Evolutionary conservation across 805 yeast species (phyloP).

Genomic region (Clavispora fructus): DNA sequence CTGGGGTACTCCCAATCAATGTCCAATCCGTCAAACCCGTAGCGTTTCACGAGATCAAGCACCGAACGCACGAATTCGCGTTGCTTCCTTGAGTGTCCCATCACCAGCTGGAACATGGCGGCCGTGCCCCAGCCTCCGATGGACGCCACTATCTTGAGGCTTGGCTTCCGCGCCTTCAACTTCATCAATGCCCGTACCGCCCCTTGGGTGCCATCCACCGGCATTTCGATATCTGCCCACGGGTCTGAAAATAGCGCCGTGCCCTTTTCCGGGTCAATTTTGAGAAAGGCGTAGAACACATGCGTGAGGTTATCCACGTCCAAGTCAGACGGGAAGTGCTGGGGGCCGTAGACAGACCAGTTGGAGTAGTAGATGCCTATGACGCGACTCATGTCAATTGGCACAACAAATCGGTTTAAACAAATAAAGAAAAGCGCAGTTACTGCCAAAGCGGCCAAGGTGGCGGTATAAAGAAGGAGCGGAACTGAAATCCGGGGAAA

Average conservation of each 20-base stretch:
- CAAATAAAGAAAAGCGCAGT: background rate
- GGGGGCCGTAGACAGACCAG: conserved; percentile 38
- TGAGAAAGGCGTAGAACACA: conserved; percentile 72
- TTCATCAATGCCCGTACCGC: conserved; percentile 27
- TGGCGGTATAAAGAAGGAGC: background rate
- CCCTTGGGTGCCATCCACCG: conserved; percentile 29
- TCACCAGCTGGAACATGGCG: conserved; percentile 33
- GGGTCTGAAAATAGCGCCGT: conserved; percentile 50
- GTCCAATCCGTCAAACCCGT: conserved; percentile 86
- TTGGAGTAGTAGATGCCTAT: conserved; percentile 42
- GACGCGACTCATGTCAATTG: conserved; percentile 3
- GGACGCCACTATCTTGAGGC: conserved; percentile 60
- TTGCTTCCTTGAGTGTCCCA: conserved; percentile 20
- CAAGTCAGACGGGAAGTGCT: conserved; percentile 57
- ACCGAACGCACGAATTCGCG: conserved; percentile 47
- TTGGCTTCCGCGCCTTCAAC: conserved; percentile 35
- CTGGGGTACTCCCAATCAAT: conserved; percentile 92
- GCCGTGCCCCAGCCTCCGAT: conserved; percentile 76
- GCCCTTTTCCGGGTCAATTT: conserved; percentile 52
- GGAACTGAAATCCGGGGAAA: background rate
- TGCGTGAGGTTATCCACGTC: conserved; percentile 57
- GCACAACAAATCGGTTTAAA: background rate
- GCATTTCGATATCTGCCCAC: conserved; percentile 58
- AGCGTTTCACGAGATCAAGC: conserved; percentile 40
- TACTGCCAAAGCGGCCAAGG: background rate